Conservation (phyloP, 2,329 filamentous ascomycete species). For the Colletotrichum sp. region DNA sequence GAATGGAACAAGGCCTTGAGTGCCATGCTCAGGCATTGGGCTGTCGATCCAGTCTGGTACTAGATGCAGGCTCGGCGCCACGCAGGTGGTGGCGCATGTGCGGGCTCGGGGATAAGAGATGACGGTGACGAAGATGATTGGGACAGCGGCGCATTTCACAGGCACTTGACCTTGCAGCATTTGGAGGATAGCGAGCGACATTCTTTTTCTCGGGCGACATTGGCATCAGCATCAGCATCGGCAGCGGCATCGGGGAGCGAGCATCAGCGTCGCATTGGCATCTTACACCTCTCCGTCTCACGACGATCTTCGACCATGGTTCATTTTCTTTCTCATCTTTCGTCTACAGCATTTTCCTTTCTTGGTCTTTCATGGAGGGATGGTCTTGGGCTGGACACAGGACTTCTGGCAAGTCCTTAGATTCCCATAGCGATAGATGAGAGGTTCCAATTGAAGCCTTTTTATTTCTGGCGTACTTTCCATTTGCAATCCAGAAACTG, state of each 20-base stretch:
- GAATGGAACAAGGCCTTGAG: conserved; percentile 72
- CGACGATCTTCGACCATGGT: neutral
- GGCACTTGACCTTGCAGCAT: neutral
- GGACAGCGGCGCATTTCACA: conserved; percentile 19
- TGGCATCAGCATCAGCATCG: neutral
- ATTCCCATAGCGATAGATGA: neutral
- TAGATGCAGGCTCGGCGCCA: neutral
- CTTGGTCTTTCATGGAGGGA: neutral
- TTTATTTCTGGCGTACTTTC: neutral
- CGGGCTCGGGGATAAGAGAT: neutral
- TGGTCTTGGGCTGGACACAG: neutral
- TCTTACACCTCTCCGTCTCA: neutral
- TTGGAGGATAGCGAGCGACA: neutral
- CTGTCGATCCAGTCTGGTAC: conserved; percentile 59
- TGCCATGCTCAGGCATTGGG: conserved; percentile 74
- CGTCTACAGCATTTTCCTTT: neutral
- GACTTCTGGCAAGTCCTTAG: neutral
- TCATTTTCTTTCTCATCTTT: neutral
- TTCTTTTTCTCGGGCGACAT: neutral
- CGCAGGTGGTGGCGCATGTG: conserved; percentile 40
- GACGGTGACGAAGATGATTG: conserved; percentile 59
- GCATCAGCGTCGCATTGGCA: neutral
- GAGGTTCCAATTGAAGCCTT: neutral
- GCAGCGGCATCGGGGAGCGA: neutral
- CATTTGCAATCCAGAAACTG: neutral